Base-by-base conservation (phyloP, 2,329 filamentous ascomycete genomes). In the Hymenoscyphus occultus region DNA sequence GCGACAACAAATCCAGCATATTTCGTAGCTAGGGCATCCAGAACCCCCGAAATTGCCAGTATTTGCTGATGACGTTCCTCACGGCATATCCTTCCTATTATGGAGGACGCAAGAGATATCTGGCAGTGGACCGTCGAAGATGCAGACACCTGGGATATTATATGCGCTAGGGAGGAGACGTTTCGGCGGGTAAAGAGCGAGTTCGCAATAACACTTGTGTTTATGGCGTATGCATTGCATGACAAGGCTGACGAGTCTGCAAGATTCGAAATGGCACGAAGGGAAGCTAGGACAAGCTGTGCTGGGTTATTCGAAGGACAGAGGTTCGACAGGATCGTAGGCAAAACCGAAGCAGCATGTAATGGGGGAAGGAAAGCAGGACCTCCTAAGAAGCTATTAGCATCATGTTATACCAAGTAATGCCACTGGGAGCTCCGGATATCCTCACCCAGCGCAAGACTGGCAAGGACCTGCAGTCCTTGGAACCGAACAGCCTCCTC, bases 391-490 rank as follows among this genome's bases (percentile, higher is more conserved):
- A 7, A 56, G 64, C 31, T 22, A 12, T 71, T 65, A 70, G 69
- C 51, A 31, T 56, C 14, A 42, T 62, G 28, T 19, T 3, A 56
- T 32, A n/a, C 42, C 3, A 56, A 28, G 13, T 22, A 48, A 10
- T 31, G 19, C 13, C 28, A 3, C 28, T 28, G 28, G 35, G 28
- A 16, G 5, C 16, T 7, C 45, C 7, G 40, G n/a, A 13, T 16
- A 22, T 61, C 70, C 82, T 73, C 82, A 93, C 93, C 93, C 78
- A 90, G 89, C 64, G 92, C 91, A 74, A 98, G 86, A 76, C 91
- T 95, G 58, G 90, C 89, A 42, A 96, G 80, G n/a, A 97, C 84
- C 69, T 96, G 87, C 48, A 93, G 84, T n/a, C 90, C 90, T 76
- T 96, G 91, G 64, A 95, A 80, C 70, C 87, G 86, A 59, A 89